Evolutionary conservation across 768 basidiomycete species (phyloP).

Genomic region (Gyrodon lividus): DNA sequence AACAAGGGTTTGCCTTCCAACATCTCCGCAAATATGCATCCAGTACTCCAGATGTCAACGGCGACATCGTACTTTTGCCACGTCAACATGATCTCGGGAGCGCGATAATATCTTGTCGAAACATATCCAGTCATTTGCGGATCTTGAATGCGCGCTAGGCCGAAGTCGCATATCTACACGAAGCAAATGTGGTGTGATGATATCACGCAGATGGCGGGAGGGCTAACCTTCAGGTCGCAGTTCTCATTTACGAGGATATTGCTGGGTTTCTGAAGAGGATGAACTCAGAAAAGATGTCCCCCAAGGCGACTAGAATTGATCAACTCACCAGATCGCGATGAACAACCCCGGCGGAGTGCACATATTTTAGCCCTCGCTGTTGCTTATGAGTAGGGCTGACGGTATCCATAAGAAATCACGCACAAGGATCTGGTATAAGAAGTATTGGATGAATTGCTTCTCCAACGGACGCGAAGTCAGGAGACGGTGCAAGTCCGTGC

Average conservation of each 20-base stretch:
- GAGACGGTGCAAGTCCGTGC: slow-evolving; percentile 96
- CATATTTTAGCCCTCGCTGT: slow-evolving; percentile 97
- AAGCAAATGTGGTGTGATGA: slow-evolving; percentile 3
- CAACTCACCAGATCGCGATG: slow-evolving; percentile 86
- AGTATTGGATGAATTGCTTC: slow-evolving; percentile 99
- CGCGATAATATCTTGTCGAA: slow-evolving; percentile 97
- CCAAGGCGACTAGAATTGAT: background rate
- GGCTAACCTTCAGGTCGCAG: slow-evolving; percentile 89
- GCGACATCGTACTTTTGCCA: slow-evolving; percentile 99
- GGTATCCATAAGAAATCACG: slow-evolving; percentile 26
- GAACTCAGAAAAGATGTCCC: background rate
- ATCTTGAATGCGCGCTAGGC: slow-evolving; percentile 96
- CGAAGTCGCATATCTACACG: slow-evolving; percentile 94
- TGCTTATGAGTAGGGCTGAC: slow-evolving; percentile 6
- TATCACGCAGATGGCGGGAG: background rate
- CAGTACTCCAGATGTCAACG: slow-evolving; percentile 99
- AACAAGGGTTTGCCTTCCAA: slow-evolving; percentile 97
- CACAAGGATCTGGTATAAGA: slow-evolving; percentile 97
- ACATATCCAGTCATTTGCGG: slow-evolving; percentile 99
- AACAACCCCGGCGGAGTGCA: slow-evolving; percentile 98
- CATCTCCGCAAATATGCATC: slow-evolving; percentile 99
- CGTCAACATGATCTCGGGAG: slow-evolving; percentile 99
- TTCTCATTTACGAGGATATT: slow-evolving; percentile 99
- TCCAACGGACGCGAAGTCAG: slow-evolving; percentile 95
- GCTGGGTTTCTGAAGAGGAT: slow-evolving; percentile 78